Conservation (phyloP, 306 rosid genomes). For the Prunus mira region DNA sequence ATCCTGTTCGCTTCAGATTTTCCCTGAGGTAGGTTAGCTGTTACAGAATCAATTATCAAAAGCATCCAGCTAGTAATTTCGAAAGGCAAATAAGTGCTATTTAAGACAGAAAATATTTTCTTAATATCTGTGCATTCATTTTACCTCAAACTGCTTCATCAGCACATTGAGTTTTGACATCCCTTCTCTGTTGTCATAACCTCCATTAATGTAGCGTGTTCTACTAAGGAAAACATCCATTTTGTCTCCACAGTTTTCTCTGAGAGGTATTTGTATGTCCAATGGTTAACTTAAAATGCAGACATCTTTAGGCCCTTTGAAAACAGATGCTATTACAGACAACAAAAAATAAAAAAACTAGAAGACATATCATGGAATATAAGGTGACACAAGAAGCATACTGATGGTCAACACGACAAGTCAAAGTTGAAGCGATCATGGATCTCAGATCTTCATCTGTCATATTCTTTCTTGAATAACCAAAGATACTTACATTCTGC, state of each 20-base stretch:
- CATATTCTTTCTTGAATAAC: constrained; percentile 79
- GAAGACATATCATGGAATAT: not conserved
- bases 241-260: constrained; percentile 73
- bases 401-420: constrained; percentile 94
- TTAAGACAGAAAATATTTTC: constrained; percentile 4
- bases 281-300: constrained; percentile 8
- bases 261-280: constrained; percentile 35
- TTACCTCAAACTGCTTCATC: constrained; percentile 88
- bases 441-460: constrained; percentile 79
- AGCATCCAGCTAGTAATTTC: constrained; percentile 21
- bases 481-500: constrained; percentile 86
- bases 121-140: not conserved
- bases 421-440: constrained; percentile 76
- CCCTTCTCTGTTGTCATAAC: constrained; percentile 65
- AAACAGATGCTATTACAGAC: not conserved
- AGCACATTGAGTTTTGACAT: constrained; percentile 65
- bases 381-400: constrained; percentile 42
- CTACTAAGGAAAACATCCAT: constrained; percentile 67
- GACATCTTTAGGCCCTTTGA: constrained; percentile 11
- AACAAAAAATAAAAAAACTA: not conserved
- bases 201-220: constrained; percentile 77
- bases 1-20: constrained; percentile 70
- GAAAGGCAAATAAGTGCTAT: constrained; percentile 13
- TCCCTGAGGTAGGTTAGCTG: constrained; percentile 67
- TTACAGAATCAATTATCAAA: constrained; percentile 38